Base-by-base conservation (phyloP, 495 filamentous ascomycete species). In the Hyphodiscus hymeniophilus region DNA sequence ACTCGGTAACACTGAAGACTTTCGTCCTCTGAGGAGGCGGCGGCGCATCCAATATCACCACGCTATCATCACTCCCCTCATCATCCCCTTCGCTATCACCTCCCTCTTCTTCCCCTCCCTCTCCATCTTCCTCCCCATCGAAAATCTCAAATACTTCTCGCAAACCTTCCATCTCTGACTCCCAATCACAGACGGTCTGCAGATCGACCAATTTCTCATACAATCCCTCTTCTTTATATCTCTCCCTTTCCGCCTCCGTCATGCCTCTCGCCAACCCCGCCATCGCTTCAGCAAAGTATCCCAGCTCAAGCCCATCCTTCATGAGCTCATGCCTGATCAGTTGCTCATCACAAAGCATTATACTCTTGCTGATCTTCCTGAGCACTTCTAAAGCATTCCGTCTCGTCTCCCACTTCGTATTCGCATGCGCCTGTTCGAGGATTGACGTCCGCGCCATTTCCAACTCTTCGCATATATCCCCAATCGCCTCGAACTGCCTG, bases 151-250 rank as follows among this genome's bases (percentile, higher is more conserved):
- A 48, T 7, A 48, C 32, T 11, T 53, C 51, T 13, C 21, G 8
- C 11, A 48, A 28, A 18, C 51, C 51, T 38, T 36, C 51, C 45
- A 51, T 51, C 17, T 45, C 42, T 15, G 21, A 21, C 34, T 40
- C 31, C 26, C 4, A 28, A 3, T 51, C 49, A 30, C 49, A 51
- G 23, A 45, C 49, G 3, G 30, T 35, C 11, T 43, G 38, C 21
- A 53, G 20, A 1, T 31, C 45, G 4, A 42, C 22, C 30, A 55
- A 21, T 22, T 47, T 55, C 20, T 55, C 46, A 21, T 55, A 47
- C 15, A 55, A 40, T 8, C 52, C 41, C 32, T 55, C 52, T 8
- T 50, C 46, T 32, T 46, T 50, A 12, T 46, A 55, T n/a, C 34
- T 15, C 3, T 41, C 40, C 18, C 40, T 26, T 26, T 50, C 52